Evolutionary conservation across 352 stramenopile genomes (phyloP), one percentile per base, ranked within the genome.

Genomic region (Aphanomyces invadans): DNA sequence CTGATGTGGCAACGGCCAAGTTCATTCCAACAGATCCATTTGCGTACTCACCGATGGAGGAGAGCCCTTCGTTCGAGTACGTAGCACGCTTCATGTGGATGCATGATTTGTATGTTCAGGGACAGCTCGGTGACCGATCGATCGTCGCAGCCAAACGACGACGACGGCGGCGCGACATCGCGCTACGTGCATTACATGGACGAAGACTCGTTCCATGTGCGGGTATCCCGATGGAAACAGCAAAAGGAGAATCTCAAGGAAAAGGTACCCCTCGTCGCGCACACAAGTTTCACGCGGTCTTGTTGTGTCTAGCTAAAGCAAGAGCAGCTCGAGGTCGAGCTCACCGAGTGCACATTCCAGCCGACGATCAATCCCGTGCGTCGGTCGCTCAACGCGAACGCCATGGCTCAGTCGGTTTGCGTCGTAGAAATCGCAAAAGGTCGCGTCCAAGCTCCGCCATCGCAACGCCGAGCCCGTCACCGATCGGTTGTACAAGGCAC

Each of bases 331-430:
- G 80, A 90, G 54, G 76, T 70, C 11, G 83, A 92, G 69, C 73
- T 92, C 0, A 70, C 84, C 53, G 83, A 92, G 67, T 92, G 83
- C 71, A 92, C 81, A 26, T 92, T 92, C 68, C 61, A 79, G 2
- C 83, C 83, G 0, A 81, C 82, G 36, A 79, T 92, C 29, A 92
- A 90, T 36, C 72, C 83, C 2, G 55, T 64, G 52, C 33, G 23
- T 52, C 21, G 23, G n/a, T n/a, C n/a, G n/a, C n/a, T n/a, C n/a
- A n/a, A n/a, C n/a, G n/a, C n/a, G n/a, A n/a, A n/a, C n/a, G n/a
- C n/a, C n/a, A n/a, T n/a, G n/a, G n/a, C n/a, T n/a, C n/a, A n/a
- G n/a, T n/a, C 10, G n/a, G n/a, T 25, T 31, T 54, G 46, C n/a
- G 31, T 26, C 4, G 2, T 64, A 64, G 55, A 64, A 64, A 64